phyloP scores from a whole-genome alignment of 1,139 yeast species.

The Starmera stellimalicola region DNA sequence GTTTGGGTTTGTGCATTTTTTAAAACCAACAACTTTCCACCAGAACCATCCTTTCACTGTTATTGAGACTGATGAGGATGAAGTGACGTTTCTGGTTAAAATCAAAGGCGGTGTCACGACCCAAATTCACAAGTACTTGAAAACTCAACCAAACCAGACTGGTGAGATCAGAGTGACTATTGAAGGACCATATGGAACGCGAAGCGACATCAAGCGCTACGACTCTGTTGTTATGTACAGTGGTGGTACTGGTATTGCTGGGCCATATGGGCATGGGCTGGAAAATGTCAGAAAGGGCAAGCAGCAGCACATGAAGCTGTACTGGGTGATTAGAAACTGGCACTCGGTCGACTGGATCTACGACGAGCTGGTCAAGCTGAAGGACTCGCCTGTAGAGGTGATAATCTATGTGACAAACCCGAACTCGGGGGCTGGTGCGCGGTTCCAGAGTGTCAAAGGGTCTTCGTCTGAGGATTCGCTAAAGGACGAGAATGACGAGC shows the following conservation, averaged over 20 bases:
- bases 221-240: constrained; percentile 47
- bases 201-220: constrained; percentile 44
- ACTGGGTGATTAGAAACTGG: constrained; percentile 43
- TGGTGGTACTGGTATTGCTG: constrained; percentile 76
- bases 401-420: constrained; percentile 31
- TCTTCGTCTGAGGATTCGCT: neutral
- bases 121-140: constrained; percentile 20
- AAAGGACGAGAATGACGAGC: neutral
- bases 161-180: constrained; percentile 26
- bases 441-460: neutral
- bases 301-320: constrained; percentile 28
- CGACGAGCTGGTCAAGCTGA: constrained; percentile 33
- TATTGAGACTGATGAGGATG: constrained; percentile 26
- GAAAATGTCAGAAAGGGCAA: constrained; percentile 10
- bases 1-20: constrained; percentile 49
- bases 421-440: neutral
- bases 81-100: constrained; percentile 28
- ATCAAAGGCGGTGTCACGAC: constrained; percentile 34
- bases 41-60: constrained; percentile 70
- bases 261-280: constrained; percentile 29
- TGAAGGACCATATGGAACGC: constrained; percentile 60
- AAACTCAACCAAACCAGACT: constrained; percentile 8
- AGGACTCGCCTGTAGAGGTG: constrained; percentile 24
- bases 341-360: constrained; percentile 40
- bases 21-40: constrained; percentile 47